Evolutionary conservation across 768 basidiomycete genomes (phyloP).

Genomic region (Naematelia encephala): DNA sequence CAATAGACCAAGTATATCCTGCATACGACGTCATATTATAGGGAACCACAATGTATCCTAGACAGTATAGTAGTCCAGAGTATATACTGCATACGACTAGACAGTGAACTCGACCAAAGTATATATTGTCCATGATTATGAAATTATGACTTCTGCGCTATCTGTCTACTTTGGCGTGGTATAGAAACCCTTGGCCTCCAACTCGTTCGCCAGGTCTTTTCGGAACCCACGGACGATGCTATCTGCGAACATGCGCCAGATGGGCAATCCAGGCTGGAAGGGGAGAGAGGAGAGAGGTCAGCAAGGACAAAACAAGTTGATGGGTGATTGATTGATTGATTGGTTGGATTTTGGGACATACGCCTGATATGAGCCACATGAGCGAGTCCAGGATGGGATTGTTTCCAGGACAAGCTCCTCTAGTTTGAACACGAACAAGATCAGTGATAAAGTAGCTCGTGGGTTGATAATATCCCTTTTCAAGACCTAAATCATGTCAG

Average conservation of each 20-base stretch:
- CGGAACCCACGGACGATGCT: constrained; percentile 14
- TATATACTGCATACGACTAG: no score
- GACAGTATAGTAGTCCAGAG: no score
- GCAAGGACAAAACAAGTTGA: no score
- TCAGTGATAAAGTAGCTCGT: constrained; percentile 66
- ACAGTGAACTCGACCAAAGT: no score
- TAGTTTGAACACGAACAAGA: constrained; percentile 66
- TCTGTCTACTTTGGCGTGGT: not conserved
- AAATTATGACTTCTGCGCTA: no score
- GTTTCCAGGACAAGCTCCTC: constrained; percentile 63
- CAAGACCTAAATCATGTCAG: constrained; percentile 57
- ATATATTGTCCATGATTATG: no score
- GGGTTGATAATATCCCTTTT: constrained; percentile 69
- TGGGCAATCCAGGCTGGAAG: constrained; percentile 42
- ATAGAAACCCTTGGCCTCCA: constrained; percentile 25
- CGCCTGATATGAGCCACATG: constrained; percentile 54
- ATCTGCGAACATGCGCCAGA: constrained; percentile 49
- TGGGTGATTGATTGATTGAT: no score
- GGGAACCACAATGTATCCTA: no score
- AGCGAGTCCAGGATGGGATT: constrained; percentile 61
- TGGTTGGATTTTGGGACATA: no score
- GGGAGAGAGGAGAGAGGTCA: not conserved
- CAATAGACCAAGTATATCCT: no score
- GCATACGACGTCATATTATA: no score
- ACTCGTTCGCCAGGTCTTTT: constrained; percentile 19